Evolutionary conservation across 257 asterid species (phyloP).

Genomic region (Solanum lycopersicoides): DNA sequence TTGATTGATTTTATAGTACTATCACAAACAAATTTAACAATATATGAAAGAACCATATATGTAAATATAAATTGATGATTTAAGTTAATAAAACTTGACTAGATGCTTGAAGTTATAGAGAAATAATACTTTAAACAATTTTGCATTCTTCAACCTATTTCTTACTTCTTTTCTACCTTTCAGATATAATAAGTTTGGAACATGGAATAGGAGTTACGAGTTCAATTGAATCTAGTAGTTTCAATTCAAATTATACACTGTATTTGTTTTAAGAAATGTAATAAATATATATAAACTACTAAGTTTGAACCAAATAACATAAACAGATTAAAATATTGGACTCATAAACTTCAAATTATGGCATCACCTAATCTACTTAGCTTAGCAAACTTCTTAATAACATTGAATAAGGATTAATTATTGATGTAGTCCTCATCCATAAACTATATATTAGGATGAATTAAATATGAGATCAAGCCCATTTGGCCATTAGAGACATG

Average conservation of each 20-base stretch:
- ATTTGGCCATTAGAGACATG: constrained; percentile 42
- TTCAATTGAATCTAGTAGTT: too few species aligned
- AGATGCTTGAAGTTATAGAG: neutral
- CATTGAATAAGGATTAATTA: neutral
- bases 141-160: neutral
- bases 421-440: neutral
- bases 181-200: neutral
- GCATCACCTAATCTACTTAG: neutral
- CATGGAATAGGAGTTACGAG: neutral
- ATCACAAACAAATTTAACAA: neutral
- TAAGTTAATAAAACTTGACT: neutral
- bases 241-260: neutral
- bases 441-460: neutral
- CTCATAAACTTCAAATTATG: neutral
- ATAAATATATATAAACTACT: neutral
- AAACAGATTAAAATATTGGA: too few species aligned
- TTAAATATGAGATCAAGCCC: constrained; percentile 7
- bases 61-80: neutral
- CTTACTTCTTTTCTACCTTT: neutral
- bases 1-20: neutral
- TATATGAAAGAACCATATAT: neutral
- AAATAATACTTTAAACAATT: neutral
- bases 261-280: too few species aligned
- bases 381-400: neutral
- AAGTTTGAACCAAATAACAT: neutral